Evolutionary conservation across 1,284 basidiomycete species (phyloP), one percentile per base, ranked within the genome.

Genomic region (Coniferiporia weirii): DNA sequence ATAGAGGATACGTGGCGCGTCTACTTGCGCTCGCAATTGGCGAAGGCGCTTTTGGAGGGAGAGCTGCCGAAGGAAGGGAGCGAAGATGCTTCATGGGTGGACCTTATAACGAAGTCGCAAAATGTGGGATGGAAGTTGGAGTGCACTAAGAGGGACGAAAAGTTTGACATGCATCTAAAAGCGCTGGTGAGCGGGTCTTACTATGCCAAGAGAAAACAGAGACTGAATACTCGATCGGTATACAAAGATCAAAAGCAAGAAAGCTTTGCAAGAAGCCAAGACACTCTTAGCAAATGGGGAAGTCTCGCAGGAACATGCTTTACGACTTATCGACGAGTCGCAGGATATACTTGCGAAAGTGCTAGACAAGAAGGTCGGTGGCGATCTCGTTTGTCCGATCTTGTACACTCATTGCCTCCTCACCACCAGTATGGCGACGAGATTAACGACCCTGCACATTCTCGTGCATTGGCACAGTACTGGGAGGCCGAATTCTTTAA

Each of bases 401-500:
- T 61, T 56, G 45, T 53, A 62, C 56, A 63, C 67, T 43, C 68
- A 66, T 20, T 22, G 4, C 27, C 54, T 56, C 61, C 43, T 61
- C 66, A 48, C 61, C 56, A 55, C 7, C 68, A 95, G 91, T 80
- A 84, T 64, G 91, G 89, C 64, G 76, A 85, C 54, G 90, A 88
- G 1, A 87, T 98, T 35, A 88, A 86, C 1, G 93, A 98, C 72
- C 95, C 91, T 4, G 82, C 85, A 10, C 86, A 99, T 59, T 96
- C 91, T 66, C 87, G 93, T 52, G 79, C 84, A 19, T 80, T 97
- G 4, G 89, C 97, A 1, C 82, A 91, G 8, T 87, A 88, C 70
- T 98, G 95, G 95, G 97, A 99, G 74, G 77, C 75, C 34, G 81
- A 84, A 56, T 99, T 93, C 76, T 96, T 98, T 76, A 78, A 87